phyloP scores from a whole-genome alignment of 768 basidiomycete species.

The Leccinum imitatum region DNA sequence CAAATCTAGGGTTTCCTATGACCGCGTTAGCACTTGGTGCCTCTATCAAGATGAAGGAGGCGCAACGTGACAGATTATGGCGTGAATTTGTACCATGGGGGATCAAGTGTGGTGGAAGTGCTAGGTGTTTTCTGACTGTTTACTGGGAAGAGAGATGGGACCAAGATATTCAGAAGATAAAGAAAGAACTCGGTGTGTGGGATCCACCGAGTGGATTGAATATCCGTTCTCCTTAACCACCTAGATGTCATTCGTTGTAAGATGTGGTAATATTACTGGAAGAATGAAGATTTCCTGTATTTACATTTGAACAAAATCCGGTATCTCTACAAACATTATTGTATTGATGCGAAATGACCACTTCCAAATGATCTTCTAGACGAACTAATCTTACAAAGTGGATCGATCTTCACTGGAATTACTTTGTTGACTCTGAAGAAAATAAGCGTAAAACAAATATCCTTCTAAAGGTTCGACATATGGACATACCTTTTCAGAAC shows the following conservation, averaged over 20 bases:
- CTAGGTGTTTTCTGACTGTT: conserved; percentile 78
- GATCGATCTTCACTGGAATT: neutral
- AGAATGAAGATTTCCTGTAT: no score
- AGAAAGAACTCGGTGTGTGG: conserved; percentile 81
- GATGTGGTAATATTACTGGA: neutral
- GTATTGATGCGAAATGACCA: neutral
- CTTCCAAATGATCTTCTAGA: neutral
- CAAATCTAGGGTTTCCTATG: conserved; percentile 89
- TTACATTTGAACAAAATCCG: no score
- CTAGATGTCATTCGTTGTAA: neutral
- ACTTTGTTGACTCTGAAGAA: conserved; percentile 3
- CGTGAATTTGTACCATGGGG: conserved; percentile 93
- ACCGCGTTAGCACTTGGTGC: conserved; percentile 71
- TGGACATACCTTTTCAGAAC: conserved; percentile 2
- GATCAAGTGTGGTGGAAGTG: conserved; percentile 72
- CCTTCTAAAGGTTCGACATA: neutral
- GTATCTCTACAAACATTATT: neutral
- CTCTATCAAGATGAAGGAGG: conserved; percentile 34
- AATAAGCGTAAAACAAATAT: neutral
- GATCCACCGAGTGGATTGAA: conserved; percentile 57
- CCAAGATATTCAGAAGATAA: conserved; percentile 77
- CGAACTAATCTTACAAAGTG: neutral
- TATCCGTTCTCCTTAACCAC: conserved; percentile 11
- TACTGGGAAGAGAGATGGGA: conserved; percentile 98
- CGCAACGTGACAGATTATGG: conserved; percentile 58